Conservation (phyloP, 139 green algal genomes). For the Chlorella sorokiniana region DNA sequence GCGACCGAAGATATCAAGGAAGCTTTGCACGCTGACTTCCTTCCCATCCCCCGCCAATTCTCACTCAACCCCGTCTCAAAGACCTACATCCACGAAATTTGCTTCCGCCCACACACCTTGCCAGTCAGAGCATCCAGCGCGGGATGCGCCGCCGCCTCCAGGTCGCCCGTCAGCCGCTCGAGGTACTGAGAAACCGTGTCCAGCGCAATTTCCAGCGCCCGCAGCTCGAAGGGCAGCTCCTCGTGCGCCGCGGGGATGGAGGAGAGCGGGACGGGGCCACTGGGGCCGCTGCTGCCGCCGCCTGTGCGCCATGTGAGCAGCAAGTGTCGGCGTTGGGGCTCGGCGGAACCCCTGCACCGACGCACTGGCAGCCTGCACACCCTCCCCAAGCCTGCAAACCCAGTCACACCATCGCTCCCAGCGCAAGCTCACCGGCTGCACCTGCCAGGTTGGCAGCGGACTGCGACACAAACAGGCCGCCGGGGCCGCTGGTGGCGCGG, state of each 20-base stretch:
- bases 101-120: conserved; percentile 56
- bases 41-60: no score
- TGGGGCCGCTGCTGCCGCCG: neutral
- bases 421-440: neutral
- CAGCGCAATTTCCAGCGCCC: conserved; percentile 63
- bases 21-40: no score
- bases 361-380: neutral
- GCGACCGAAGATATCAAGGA: neutral
- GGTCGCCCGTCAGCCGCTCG: conserved; percentile 72
- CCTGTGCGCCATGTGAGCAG: neutral
- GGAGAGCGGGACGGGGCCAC: neutral
- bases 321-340: neutral
- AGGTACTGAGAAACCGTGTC: conserved; percentile 67
- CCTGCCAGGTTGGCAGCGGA: conserved; percentile 4
- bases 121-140: conserved; percentile 86
- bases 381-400: neutral
- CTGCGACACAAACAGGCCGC: conserved; percentile 1
- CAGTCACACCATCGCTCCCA: neutral
- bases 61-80: no score
- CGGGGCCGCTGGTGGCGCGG: neutral
- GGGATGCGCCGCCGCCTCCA: conserved; percentile 84
- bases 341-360: neutral
- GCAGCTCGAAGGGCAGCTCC: conserved; percentile 66
- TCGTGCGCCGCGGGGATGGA: conserved; percentile 3
- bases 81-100: neutral